These are phyloP conservation scores for Triticum urartu DNA, from an alignment of 176 grass and related monocot species.

Conservation along the genomic window DNA sequence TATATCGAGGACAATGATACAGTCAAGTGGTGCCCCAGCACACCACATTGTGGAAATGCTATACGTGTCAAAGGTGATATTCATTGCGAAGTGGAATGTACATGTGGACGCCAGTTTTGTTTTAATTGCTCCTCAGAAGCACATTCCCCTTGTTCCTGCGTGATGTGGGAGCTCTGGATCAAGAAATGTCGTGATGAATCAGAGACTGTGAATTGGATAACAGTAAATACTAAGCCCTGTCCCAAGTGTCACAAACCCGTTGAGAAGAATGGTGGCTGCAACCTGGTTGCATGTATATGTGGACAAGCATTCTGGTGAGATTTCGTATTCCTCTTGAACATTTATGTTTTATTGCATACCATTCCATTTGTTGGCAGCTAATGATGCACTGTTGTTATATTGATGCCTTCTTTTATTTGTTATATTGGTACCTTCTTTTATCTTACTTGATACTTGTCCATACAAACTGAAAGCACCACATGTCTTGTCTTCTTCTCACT, in stretches of 20 bases:
- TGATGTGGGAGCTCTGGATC: slow-evolving; percentile 80
- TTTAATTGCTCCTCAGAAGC: slow-evolving; percentile 80
- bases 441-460: background rate
- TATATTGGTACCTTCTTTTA: background rate
- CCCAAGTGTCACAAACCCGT: slow-evolving; percentile 90
- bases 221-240: slow-evolving; percentile 81
- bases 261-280: slow-evolving; percentile 86
- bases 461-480: background rate
- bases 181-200: slow-evolving; percentile 79
- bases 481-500: background rate
- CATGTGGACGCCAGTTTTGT: slow-evolving; percentile 83
- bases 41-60: slow-evolving; percentile 86
- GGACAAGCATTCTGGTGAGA: slow-evolving; percentile 86
- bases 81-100: slow-evolving; percentile 81
- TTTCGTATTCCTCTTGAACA: slow-evolving; percentile 17
- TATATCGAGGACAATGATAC: slow-evolving; percentile 91
- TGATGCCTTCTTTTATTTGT: background rate
- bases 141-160: slow-evolving; percentile 83
- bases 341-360: slow-evolving; percentile 12
- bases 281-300: slow-evolving; percentile 79
- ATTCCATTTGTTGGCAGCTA: background rate
- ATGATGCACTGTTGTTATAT: slow-evolving; percentile 7
- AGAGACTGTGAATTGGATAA: slow-evolving; percentile 88
- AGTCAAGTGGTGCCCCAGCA: slow-evolving; percentile 88
- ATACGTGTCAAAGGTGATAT: slow-evolving; percentile 81